phyloP scores from a whole-genome alignment of 257 asterid species.

The Solanum sitiens region DNA sequence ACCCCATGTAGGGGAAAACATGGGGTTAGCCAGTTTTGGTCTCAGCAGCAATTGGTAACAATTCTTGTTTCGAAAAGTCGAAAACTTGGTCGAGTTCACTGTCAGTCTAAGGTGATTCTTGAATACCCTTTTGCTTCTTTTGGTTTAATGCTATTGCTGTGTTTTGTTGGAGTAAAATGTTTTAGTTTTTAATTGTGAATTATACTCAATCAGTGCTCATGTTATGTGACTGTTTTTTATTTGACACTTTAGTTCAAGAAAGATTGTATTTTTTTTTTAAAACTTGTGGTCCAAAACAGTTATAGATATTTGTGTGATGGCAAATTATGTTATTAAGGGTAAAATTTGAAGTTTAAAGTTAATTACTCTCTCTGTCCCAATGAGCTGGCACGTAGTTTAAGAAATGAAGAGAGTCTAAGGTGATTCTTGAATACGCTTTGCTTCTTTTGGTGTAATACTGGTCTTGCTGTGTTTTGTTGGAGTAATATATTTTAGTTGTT shows the following conservation, averaged over 20 bases:
- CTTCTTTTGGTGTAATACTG: no score
- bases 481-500: not conserved
- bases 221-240: not conserved
- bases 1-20: slow-evolving; percentile 6
- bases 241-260: not conserved
- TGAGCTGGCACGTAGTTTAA: not conserved
- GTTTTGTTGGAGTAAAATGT: not conserved
- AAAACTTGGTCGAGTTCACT: slow-evolving; percentile 25
- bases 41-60: slow-evolving; percentile 10
- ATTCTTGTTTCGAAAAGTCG: slow-evolving; percentile 4
- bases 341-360: not conserved
- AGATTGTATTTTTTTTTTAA: not conserved
- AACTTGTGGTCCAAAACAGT: not conserved
- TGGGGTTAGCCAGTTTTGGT: not conserved
- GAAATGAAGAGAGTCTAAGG: no score
- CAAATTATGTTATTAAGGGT: not conserved
- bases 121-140: not conserved
- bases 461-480: no score
- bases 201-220: not conserved
- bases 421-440: no score
- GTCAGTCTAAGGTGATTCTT: slow-evolving; percentile 36
- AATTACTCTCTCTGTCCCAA: not conserved
- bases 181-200: not conserved
- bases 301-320: not conserved
- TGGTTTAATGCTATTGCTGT: not conserved